Percentiles rank a stretch among this genome's conserved stretches.
Evolutionary conservation across 2,329 filamentous ascomycete genomes (phyloP).

Genomic region (Thermomyces lanuginosus): DNA sequence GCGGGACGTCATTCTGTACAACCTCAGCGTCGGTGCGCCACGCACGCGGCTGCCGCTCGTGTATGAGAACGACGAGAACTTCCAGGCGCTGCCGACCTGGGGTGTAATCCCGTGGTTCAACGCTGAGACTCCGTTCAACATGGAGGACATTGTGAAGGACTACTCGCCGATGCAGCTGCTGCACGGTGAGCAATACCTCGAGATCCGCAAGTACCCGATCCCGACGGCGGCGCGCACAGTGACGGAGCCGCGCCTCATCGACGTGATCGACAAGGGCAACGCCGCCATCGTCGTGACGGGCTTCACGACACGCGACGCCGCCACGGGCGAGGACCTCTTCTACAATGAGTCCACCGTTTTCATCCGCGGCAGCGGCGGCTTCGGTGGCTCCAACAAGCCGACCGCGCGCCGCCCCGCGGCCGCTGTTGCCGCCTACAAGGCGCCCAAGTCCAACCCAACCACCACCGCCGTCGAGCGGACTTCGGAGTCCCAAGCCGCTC

Average conservation of each 20-base stretch:
- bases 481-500: constrained; percentile 73
- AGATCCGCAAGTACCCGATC: constrained; percentile 81
- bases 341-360: constrained; percentile 95
- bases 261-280: constrained; percentile 90
- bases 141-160: constrained; percentile 77
- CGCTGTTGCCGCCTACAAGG: constrained; percentile 61
- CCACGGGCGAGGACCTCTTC: constrained; percentile 77
- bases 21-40: constrained; percentile 84
- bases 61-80: constrained; percentile 79
- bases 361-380: constrained; percentile 78
- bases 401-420: constrained; percentile 56
- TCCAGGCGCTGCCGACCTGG: constrained; percentile 88
- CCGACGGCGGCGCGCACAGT: constrained; percentile 65
- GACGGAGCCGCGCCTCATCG: constrained; percentile 65
- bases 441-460: constrained; percentile 63
- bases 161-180: constrained; percentile 98
- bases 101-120: constrained; percentile 92
- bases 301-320: constrained; percentile 67
- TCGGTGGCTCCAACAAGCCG: constrained; percentile 62
- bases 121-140: constrained; percentile 60
- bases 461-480: constrained; percentile 72
- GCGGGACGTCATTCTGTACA: constrained; percentile 84
- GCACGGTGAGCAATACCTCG: constrained; percentile 96
- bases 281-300: constrained; percentile 70
- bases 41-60: constrained; percentile 72